Base-by-base conservation (phyloP, 768 basidiomycete genomes). In the Holtermanniella nyarrowii region DNA sequence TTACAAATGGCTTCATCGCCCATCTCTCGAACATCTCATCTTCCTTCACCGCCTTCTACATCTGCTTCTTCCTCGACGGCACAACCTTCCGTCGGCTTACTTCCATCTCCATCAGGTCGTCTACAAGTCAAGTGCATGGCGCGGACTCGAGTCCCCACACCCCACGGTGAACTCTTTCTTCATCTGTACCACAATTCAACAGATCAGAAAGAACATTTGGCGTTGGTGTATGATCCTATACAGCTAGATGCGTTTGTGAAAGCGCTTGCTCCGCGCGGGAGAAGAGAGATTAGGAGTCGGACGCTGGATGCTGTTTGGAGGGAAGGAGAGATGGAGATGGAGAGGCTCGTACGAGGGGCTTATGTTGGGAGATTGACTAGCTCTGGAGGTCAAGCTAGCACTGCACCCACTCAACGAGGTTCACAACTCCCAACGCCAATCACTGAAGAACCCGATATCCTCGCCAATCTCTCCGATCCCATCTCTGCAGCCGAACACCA, bases 111-210 rank as follows among this genome's bases (percentile, higher is more conserved):
- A 20, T 22, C 47, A 26, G 18, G 49, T n/a, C 50, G 66, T 4
- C 72, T 86, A n/a, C 75, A 81, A 50, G 86, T 96, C 24, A 83
- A 81, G 69, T 99, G 95, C 71, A 88, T 93, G 82, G 95, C 89
- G 12, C 85, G 95, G 51, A 96, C 95, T 3, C 85, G 95, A 51
- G 87, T 97, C 69, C 95, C 95, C 40, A 99, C 95, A 0, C 87
- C 88, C 0, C 88, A 97, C 61, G 93, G 91, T 4, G 82, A 86
- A 12, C 81, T 84, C 16, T 96, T 96, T 74, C 77, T 97, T 10
- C 89, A 97, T 63, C 74, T 97, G 49, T 97, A 97, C 74, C 88
- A 89, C 71, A 97, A 95, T 69, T 86, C 83, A 62, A 80, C 78
- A 48, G 95, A 97, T 74, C 76, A 69, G 68, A 97, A 97, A 72